Evolutionary conservation across 2,329 filamentous ascomycete species (phyloP), one percentile per base, ranked within the genome.

Genomic region (Berkeleyomyces rouxiae): DNA sequence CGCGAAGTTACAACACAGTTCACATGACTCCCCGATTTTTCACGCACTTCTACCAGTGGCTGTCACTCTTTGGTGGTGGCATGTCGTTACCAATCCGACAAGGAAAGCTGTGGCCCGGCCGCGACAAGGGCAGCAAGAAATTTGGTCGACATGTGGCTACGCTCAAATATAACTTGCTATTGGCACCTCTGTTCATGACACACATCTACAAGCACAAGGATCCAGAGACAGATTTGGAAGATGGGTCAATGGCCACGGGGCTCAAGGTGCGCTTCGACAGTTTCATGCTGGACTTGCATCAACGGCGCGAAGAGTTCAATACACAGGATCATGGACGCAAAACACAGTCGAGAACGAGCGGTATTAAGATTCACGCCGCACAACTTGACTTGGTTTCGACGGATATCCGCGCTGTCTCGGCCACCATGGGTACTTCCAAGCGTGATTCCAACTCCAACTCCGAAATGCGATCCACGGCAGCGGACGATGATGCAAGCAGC

Each of bases 201-300:
- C 93, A 99, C 69, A 90, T 99, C 40, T 99, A 99, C 76, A 97
- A 96, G 73, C 93, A 99, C 76, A 96, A 96, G 71, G 93, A 99
- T 70, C 84, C 84, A 0, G 92, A 96, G 70, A 90, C 96, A 65
- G 88, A 89, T 70, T 79, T 82, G 0, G 86, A 91, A 66, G 78
- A 75, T 61, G 80, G 86, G 0, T 88, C 96, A 4, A 93, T 90
- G 57, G 92, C 92, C 0, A 99, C 93, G 3, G 93, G 95, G n/a
- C 78, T 99, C 66, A 99, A 99, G 74, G 88, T 96, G 68, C 86
- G 91, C 61, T 83, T 99, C 60, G 92, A 97, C 73, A 96, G 90
- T 75, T 95, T 97, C 72, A 96, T 96, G 84, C 82, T 99, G 51
- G 93, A 99, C 73, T 78, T 99, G 51, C 93, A 99, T 72, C 90